Base-by-base conservation (phyloP, 2,329 filamentous ascomycete species). In the Clonostachys chloroleuca region DNA sequence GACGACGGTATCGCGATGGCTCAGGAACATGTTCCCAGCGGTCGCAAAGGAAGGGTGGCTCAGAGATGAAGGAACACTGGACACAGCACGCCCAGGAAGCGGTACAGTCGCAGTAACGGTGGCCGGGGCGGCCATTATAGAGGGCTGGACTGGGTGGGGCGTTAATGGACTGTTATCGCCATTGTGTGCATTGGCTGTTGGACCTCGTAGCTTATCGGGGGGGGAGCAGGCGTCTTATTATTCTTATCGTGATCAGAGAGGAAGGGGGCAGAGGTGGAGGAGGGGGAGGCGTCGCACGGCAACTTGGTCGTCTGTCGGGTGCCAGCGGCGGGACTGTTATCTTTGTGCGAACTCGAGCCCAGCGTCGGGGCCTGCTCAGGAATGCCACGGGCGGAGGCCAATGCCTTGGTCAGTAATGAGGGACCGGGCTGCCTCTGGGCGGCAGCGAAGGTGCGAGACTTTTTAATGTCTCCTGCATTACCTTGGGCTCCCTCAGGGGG, bases 341-440 rank as follows among this genome's bases (percentile, higher is more conserved):
- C 24, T 30, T 30, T 30, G 24, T 30, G 24, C 24, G 24, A 10
- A 30, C 3, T 30, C 24, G 24, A 9, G 24, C 24, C 24, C 24
- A 30, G 36, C 17, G 36, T 18, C 36, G 36, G 17, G 10, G 36
- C 36, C 14, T 39, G 55, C 17, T 59, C 54, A 44, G 58, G 62
- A 44, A 80, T 78, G 58, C 77, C 77, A 58, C 78, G 75, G 59
- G 77, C 78, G 64, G 76, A 78, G 60, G 77, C 77, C 61, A 81
- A 68, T 59, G 78, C 77, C 64, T 81, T 75, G 50, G 75, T 74
- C 64, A 81, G 69, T 56, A 81, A 62, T 49, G 78, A 81, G 55
- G 77, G 74, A 52, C 77, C 77, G 59, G 40, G 17, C 34, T 73
- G 52, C 75, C 75, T 60, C 65, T 66, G 56, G 72, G 67, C 59